Conservation (phyloP, 495 filamentous ascomycete species). For the Penicillium robsamsonii region DNA sequence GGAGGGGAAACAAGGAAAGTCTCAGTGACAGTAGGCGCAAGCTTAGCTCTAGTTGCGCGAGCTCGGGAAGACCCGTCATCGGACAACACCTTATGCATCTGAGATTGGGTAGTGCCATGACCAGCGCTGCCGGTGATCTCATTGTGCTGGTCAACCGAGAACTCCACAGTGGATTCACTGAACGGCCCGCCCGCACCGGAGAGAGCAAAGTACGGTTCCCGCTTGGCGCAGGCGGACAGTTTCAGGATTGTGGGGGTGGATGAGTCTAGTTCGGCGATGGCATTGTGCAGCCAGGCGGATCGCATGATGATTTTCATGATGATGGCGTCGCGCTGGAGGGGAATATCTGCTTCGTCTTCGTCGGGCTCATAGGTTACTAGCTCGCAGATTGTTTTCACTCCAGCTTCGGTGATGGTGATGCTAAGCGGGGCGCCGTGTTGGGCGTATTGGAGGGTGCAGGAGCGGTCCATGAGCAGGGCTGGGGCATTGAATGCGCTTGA, state of each 20-base stretch:
- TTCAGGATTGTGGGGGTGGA: constrained; percentile 62
- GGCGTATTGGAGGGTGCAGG: constrained; percentile 77
- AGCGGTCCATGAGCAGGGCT: constrained; percentile 70
- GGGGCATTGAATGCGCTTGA: constrained; percentile 73
- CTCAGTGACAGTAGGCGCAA: constrained; percentile 47
- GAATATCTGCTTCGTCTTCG: constrained; percentile 67
- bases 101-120: constrained; percentile 18
- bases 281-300: constrained; percentile 76
- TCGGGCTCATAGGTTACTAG: constrained; percentile 83
- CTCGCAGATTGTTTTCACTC: constrained; percentile 88
- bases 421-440: constrained; percentile 70
- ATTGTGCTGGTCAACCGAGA: constrained; percentile 64
- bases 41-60: constrained; percentile 46
- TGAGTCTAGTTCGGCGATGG: constrained; percentile 77
- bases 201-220: constrained; percentile 70
- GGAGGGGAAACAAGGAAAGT: constrained; percentile 50
- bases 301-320: constrained; percentile 95
- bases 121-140: constrained; percentile 14
- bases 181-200: constrained; percentile 67
- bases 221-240: constrained; percentile 58
- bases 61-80: constrained; percentile 39
- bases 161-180: constrained; percentile 80
- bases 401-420: constrained; percentile 76
- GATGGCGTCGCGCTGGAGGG: constrained; percentile 73
- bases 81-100: constrained; percentile 28